Evolutionary conservation across 192 early-diverging fungal species (phyloP).

Genomic region (Podila verticillata): DNA sequence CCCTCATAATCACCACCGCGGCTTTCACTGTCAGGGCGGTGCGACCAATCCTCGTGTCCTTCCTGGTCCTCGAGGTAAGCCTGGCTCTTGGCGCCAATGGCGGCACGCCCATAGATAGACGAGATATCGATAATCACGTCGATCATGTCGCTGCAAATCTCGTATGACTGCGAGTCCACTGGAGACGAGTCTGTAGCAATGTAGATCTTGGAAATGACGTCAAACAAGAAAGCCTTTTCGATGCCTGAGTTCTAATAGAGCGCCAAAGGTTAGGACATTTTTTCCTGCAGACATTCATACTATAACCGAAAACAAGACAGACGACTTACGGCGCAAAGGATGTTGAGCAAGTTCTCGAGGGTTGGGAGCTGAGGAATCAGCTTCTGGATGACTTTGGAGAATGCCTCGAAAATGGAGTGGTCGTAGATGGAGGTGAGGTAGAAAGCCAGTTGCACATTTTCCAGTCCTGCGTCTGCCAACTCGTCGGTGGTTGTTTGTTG

Average conservation of each 20-base stretch:
- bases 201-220: constrained; percentile 89
- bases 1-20: constrained; percentile 12
- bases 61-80: constrained; percentile 46
- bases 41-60: constrained; percentile 35
- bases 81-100: constrained; percentile 52
- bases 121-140: constrained; percentile 89
- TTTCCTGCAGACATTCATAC: not conserved
- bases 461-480: constrained; percentile 77
- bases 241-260: constrained; percentile 85
- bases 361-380: constrained; percentile 86
- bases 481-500: constrained; percentile 92
- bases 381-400: constrained; percentile 93
- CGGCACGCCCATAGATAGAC: constrained; percentile 73
- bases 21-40: constrained; percentile 17
- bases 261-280: not conserved
- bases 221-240: constrained; percentile 97
- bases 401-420: constrained; percentile 93
- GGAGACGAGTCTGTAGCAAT: constrained; percentile 95
- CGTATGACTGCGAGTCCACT: constrained; percentile 87
- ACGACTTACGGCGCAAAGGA: constrained; percentile 91
- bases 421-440: constrained; percentile 95
- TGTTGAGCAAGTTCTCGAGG: constrained; percentile 91
- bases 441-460: constrained; percentile 83
- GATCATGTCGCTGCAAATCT: constrained; percentile 95
- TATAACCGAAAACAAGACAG: not conserved